phyloP scores from a whole-genome alignment of 2,329 filamentous ascomycete genomes.

The Claviceps sp. region DNA sequence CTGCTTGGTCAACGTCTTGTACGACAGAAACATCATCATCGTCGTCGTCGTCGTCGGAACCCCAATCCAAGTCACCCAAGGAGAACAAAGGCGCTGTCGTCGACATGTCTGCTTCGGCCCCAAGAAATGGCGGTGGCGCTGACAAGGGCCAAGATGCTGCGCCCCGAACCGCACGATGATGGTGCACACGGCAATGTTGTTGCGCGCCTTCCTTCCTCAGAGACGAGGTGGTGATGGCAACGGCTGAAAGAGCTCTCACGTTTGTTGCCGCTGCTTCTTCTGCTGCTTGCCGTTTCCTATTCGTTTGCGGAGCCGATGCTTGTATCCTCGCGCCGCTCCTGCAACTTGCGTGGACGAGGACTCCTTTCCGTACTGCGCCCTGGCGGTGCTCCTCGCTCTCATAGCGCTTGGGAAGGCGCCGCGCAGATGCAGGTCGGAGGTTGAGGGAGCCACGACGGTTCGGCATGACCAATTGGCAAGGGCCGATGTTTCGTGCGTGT shows the following conservation, averaged over 20 bases:
- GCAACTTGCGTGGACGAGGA: neutral
- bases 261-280: neutral
- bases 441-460: neutral
- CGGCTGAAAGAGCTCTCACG: neutral
- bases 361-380: neutral
- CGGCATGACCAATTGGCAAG: neutral
- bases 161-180: neutral
- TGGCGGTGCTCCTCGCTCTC: neutral
- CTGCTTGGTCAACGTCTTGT: neutral
- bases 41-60: neutral
- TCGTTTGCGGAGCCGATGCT: neutral
- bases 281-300: neutral
- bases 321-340: neutral
- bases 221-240: neutral
- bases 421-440: constrained; percentile 2
- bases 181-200: neutral
- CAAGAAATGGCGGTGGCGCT: neutral
- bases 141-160: neutral
- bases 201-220: constrained; percentile 1
- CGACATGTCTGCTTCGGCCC: neutral
- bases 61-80: constrained; percentile 8
- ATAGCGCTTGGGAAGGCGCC: neutral
- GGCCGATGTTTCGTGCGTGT: neutral
- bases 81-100: constrained; percentile 1
- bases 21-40: neutral